These are phyloP conservation scores for Artemisia princeps DNA, from an alignment of 140 eudicot species.

Conservation along the genomic window DNA sequence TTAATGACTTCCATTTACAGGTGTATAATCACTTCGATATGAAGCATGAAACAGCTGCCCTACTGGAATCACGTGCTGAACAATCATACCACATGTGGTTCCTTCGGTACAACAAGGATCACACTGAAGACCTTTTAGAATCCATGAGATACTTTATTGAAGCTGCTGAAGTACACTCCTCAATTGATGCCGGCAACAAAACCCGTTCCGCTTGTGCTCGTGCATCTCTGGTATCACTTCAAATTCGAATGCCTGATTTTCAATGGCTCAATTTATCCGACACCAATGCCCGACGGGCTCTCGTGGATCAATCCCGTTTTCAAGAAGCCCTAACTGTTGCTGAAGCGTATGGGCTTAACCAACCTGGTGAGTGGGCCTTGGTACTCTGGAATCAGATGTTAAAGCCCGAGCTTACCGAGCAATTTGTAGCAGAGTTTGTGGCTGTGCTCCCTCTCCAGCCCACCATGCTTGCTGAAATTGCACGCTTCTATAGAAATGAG, in stretches of 20 bases:
- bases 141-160: conserved; percentile 86
- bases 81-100: conserved; percentile 72
- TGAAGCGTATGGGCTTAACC: conserved; percentile 94
- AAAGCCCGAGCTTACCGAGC: conserved; percentile 81
- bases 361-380: conserved; percentile 94
- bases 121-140: conserved; percentile 83
- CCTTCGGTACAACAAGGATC: conserved; percentile 73
- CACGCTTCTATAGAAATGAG: conserved; percentile 75
- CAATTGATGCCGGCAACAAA: conserved; percentile 94
- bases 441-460: conserved; percentile 91
- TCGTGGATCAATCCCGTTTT: conserved; percentile 86
- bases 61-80: conserved; percentile 80
- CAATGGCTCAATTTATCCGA: conserved; percentile 79
- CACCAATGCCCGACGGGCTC: conserved; percentile 76
- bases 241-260: conserved; percentile 89
- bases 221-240: conserved; percentile 92
- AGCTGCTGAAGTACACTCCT: conserved; percentile 94
- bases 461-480: conserved; percentile 74
- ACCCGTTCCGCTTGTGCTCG: conserved; percentile 76
- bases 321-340: conserved; percentile 95
- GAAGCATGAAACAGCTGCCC: conserved; percentile 89
- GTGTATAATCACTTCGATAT: conserved; percentile 91
- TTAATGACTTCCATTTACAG: conserved; percentile 32
- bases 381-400: conserved; percentile 98
- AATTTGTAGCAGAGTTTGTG: conserved; percentile 89